phyloP scores from a whole-genome alignment of 352 stramenopile genomes.

The Phytophthora kernoviae region DNA sequence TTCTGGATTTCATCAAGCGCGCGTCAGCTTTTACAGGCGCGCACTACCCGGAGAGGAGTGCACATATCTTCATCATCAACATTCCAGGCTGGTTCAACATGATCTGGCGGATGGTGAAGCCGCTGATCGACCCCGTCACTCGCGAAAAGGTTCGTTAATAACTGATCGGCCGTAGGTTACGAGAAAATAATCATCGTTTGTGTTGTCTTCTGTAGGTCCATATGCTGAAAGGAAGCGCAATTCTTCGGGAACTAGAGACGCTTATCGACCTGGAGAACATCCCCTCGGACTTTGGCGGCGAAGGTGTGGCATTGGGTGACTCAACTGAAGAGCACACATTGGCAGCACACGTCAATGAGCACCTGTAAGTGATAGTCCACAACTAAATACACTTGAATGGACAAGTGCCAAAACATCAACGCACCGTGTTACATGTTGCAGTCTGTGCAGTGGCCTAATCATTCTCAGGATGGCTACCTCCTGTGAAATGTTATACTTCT shows the following conservation, averaged over 20 bases:
- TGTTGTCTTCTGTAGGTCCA: slow-evolving; percentile 52
- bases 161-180: neutral
- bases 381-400: slow-evolving; percentile 21
- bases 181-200: neutral
- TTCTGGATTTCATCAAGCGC: slow-evolving; percentile 90
- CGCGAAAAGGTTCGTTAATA: slow-evolving; percentile 86
- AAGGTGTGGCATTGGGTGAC: slow-evolving; percentile 59
- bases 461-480: no score
- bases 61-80: slow-evolving; percentile 96
- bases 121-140: slow-evolving; percentile 93
- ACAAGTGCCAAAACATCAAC: no score
- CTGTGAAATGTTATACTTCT: no score
- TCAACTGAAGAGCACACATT: slow-evolving; percentile 75
- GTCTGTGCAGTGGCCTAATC: no score
- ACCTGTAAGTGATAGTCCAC: slow-evolving; percentile 36
- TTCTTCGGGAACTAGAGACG: slow-evolving; percentile 72
- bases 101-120: slow-evolving; percentile 94
- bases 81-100: slow-evolving; percentile 95
- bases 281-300: slow-evolving; percentile 73
- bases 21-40: slow-evolving; percentile 87
- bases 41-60: slow-evolving; percentile 94
- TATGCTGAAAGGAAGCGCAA: slow-evolving; percentile 83
- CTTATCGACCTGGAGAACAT: slow-evolving; percentile 76
- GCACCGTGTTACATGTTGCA: no score
- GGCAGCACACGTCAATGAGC: slow-evolving; percentile 72